Evolutionary conservation across 2,329 filamentous ascomycete species (phyloP).

Genomic region (Pochonia chlamydosporia): DNA sequence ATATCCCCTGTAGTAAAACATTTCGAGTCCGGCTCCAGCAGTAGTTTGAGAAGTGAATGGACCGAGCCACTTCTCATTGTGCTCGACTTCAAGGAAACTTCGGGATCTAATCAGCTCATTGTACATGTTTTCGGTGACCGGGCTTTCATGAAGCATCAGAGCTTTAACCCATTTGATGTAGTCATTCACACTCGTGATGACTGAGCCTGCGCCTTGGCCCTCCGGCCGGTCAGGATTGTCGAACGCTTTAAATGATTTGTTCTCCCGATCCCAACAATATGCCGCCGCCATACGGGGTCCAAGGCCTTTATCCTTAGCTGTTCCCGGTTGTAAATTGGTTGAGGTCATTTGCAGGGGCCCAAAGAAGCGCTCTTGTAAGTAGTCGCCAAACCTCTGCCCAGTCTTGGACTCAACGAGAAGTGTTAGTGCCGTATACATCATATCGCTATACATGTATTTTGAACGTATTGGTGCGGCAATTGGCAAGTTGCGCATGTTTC

Average conservation of each 20-base stretch:
- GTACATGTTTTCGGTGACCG: slow-evolving; percentile 15
- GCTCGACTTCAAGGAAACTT: slow-evolving; percentile 11
- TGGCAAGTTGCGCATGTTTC: slow-evolving; percentile 17
- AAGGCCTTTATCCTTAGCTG: slow-evolving; percentile 8
- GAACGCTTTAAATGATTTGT: background rate
- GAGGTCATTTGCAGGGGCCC: slow-evolving; percentile 17
- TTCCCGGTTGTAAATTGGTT: slow-evolving; percentile 14
- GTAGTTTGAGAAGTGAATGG: too few species aligned
- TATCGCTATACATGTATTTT: slow-evolving; percentile 16
- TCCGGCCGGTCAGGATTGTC: slow-evolving; percentile 12
- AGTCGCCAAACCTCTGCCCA: slow-evolving; percentile 10
- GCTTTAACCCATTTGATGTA: slow-evolving; percentile 19
- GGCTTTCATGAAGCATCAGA: slow-evolving; percentile 12
- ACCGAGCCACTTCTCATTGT: too few species aligned
- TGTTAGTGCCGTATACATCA: slow-evolving; percentile 16
- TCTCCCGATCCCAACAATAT: slow-evolving; percentile 7
- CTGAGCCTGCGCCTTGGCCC: slow-evolving; percentile 19
- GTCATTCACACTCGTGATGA: slow-evolving; percentile 18
- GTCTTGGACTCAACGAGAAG: slow-evolving; percentile 13
- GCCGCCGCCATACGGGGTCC: slow-evolving; percentile 7
- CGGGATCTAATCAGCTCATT: too few species aligned
- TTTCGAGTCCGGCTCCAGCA: slow-evolving; percentile 19
- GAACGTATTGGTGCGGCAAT: slow-evolving; percentile 13
- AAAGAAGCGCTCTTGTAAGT: slow-evolving; percentile 14
- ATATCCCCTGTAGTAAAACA: slow-evolving; percentile 14